Conservation (phyloP, 2,329 filamentous ascomycete species). For the Penicillium frequentans region DNA sequence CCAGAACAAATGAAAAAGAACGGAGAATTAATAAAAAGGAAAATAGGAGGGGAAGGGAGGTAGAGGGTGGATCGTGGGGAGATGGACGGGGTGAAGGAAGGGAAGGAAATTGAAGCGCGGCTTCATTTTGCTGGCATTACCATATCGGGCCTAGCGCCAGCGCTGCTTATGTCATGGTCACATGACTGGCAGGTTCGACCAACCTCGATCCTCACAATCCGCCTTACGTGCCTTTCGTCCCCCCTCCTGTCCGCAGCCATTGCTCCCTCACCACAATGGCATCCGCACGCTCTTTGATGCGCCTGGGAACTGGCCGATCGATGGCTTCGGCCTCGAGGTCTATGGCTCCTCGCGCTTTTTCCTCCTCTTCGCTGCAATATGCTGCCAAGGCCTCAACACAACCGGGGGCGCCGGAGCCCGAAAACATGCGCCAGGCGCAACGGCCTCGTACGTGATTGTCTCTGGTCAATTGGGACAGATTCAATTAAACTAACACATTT, state of each 20-base stretch:
- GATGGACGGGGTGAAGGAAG: conserved; percentile 22
- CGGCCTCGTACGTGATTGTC: conserved; percentile 46
- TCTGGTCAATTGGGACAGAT: not conserved
- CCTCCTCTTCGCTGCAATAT: conserved; percentile 40
- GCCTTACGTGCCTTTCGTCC: conserved; percentile 23
- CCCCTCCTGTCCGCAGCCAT: conserved; percentile 26
- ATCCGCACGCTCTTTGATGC: conserved; percentile 46
- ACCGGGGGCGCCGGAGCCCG: conserved; percentile 59
- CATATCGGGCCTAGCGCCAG: conserved; percentile 20
- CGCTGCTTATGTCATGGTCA: conserved; percentile 21
- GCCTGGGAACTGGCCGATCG: conserved; percentile 42
- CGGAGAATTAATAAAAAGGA: conserved; percentile 25
- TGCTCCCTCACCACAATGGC: conserved; percentile 41
- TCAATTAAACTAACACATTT: conserved; percentile 18
- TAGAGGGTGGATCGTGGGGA: conserved; percentile 20
- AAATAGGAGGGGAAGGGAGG: conserved; percentile 17
- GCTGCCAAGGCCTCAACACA: conserved; percentile 52
- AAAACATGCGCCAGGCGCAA: conserved; percentile 66
- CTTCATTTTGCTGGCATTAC: conserved; percentile 32
- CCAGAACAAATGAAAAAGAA: conserved; percentile 15
- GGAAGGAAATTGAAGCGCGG: conserved; percentile 28
- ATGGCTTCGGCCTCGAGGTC: conserved; percentile 37
- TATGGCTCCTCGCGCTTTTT: conserved; percentile 38
- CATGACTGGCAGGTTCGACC: conserved; percentile 26
- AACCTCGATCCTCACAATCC: conserved; percentile 29